These are phyloP conservation scores for Aechmea fasciata DNA, from an alignment of 176 grass and related monocot species.

Conservation along the genomic window DNA sequence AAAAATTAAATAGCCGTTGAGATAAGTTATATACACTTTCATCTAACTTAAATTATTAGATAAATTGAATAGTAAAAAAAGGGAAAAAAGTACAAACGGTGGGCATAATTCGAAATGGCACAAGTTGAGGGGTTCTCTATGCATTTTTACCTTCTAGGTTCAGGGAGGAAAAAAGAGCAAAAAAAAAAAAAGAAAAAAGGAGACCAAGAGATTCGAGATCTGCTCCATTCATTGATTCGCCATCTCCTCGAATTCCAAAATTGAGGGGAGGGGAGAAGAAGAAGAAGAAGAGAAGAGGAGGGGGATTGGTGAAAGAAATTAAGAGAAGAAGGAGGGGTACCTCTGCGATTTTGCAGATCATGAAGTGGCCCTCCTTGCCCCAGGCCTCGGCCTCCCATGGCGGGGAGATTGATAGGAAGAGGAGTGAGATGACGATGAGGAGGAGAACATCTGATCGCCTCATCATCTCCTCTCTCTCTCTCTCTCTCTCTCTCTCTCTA, in stretches of 20 bases:
- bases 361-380: constrained; percentile 69
- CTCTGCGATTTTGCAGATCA: constrained; percentile 68
- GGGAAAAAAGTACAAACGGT: no score
- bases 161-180: not conserved
- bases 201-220: no score
- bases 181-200: no score
- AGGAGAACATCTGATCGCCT: constrained; percentile 5
- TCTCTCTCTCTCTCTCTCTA: not conserved
- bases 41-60: no score
- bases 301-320: not conserved
- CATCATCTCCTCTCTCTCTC: not conserved
- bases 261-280: not conserved
- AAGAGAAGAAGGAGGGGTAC: constrained; percentile 1
- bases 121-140: no score
- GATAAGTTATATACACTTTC: no score
- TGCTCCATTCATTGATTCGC: no score
- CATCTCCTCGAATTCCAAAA: no score
- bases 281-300: not conserved
- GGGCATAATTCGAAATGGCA: no score
- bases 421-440: constrained; percentile 18
- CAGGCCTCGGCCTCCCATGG: constrained; percentile 19
- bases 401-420: constrained; percentile 17
- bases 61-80: no score
- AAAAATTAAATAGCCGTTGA: no score
- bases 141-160: no score